These are phyloP conservation scores for Gossypium bickii DNA, from an alignment of 345 rosid genomes.

Conservation along the genomic window DNA sequence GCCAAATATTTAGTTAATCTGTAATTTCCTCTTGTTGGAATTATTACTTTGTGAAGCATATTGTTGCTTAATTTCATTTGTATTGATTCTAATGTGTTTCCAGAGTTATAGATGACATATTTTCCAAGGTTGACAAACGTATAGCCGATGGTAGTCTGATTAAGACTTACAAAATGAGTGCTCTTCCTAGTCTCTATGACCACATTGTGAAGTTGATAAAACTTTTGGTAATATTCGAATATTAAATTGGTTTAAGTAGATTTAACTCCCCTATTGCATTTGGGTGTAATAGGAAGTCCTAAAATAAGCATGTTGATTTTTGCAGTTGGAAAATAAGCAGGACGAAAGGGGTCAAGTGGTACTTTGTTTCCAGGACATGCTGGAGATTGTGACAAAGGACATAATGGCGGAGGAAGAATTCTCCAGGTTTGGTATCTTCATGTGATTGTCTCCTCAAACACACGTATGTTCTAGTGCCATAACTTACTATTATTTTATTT, in stretches of 20 bases:
- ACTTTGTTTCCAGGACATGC: conserved; percentile 96
- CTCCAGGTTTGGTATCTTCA: conserved; percentile 47
- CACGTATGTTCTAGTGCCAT: conserved; percentile 10
- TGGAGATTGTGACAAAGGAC: conserved; percentile 89
- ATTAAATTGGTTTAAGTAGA: conserved; percentile 3
- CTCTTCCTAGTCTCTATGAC: conserved; percentile 80
- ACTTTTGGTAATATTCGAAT: conserved; percentile 56
- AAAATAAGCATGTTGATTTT: conserved; percentile 11
- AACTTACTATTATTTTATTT: conserved; percentile 6
- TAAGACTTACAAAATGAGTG: conserved; percentile 69
- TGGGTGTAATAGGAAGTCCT: conserved; percentile 14
- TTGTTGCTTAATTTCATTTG: not conserved
- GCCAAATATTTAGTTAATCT: not conserved
- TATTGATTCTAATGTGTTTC: conserved; percentile 14
- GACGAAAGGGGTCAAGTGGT: conserved; percentile 86
- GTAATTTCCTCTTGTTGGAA: conserved; percentile 1
- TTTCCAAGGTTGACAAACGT: conserved; percentile 54
- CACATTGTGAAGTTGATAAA: conserved; percentile 82
- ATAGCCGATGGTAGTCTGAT: conserved; percentile 37
- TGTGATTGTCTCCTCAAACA: conserved; percentile 8
- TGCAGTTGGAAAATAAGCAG: conserved; percentile 63
- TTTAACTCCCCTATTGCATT: not conserved
- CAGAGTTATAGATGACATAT: conserved; percentile 74
- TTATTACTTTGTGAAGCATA: conserved; percentile 9
- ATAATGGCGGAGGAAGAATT: conserved; percentile 76